Conservation (phyloP, 1,284 basidiomycete species). For the Cutaneotrichosporon sp. region DNA sequence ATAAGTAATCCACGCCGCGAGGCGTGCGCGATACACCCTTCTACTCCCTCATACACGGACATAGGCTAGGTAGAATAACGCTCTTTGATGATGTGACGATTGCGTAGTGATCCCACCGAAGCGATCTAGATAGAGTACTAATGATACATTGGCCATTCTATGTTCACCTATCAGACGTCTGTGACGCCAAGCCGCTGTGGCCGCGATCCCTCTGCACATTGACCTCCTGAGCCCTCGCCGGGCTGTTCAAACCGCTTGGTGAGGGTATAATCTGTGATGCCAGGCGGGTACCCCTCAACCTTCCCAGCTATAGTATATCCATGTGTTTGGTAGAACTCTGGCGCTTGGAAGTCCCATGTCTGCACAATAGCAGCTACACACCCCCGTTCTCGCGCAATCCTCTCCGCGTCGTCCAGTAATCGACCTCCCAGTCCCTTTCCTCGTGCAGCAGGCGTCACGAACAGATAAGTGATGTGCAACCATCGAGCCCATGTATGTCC, state of each 20-base stretch:
- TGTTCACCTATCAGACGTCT: neutral
- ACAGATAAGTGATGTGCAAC: slow-evolving; percentile 1
- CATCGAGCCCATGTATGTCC: slow-evolving; percentile 1
- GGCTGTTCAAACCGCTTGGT: neutral
- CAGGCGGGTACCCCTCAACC: neutral
- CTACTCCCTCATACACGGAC: neutral
- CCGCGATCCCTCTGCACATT: neutral
- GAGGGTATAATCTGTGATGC: slow-evolving; percentile 1
- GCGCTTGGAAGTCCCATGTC: slow-evolving; percentile 6
- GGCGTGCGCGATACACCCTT: neutral
- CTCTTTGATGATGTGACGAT: too few relatives aligned
- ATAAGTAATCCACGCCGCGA: neutral
- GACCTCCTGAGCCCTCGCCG: neutral
- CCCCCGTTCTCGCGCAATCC: neutral
- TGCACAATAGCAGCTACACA: neutral
- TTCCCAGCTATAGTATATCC: neutral
- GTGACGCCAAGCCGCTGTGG: neutral
- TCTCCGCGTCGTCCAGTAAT: neutral
- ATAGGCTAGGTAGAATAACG: too few relatives aligned
- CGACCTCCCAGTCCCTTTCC: neutral
- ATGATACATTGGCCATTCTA: neutral
- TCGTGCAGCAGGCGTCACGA: neutral
- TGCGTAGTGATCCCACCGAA: too few relatives aligned
- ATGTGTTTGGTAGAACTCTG: neutral
- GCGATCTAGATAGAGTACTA: too few relatives aligned